phyloP scores from a whole-genome alignment of 768 basidiomycete genomes.

The Leccinum variicolor region DNA sequence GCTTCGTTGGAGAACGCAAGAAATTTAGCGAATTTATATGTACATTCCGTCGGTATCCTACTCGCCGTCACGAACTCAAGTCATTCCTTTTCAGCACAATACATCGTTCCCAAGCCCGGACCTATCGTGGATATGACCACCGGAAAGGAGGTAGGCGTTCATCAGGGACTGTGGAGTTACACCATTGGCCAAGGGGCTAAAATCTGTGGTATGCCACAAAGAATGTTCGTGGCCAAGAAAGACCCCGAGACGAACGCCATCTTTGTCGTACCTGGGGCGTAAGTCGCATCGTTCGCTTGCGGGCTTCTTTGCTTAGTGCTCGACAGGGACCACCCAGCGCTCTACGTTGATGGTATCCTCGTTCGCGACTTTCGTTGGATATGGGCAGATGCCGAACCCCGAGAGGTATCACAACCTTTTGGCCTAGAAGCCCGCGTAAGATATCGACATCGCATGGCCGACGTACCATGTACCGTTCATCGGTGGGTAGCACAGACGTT shows the following conservation, averaged over 20 bases:
- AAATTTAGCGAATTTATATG: slow-evolving; percentile 73
- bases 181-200: slow-evolving; percentile 83
- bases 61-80: background rate
- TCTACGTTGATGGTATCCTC: slow-evolving; percentile 41
- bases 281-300: slow-evolving; percentile 18
- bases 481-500: slow-evolving; percentile 34
- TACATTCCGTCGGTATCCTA: slow-evolving; percentile 30
- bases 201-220: slow-evolving; percentile 55
- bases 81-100: slow-evolving; percentile 53
- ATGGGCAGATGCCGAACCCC: slow-evolving; percentile 59
- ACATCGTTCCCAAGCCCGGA: slow-evolving; percentile 68
- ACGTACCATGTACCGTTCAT: slow-evolving; percentile 50
- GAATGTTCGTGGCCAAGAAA: slow-evolving; percentile 75
- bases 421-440: slow-evolving; percentile 55
- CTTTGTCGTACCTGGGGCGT: slow-evolving; percentile 76
- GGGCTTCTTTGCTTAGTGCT: background rate
- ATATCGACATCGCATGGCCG: slow-evolving; percentile 67
- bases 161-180: slow-evolving; percentile 78
- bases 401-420: slow-evolving; percentile 33
- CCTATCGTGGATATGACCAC: slow-evolving; percentile 57
- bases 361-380: slow-evolving; percentile 72
- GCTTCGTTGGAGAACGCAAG: slow-evolving; percentile 84
- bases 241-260: slow-evolving; percentile 60
- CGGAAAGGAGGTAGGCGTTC: slow-evolving; percentile 54
- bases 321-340: slow-evolving; percentile 55